Conservation (phyloP, 116 monocot species). For the Papilionanthe hybrid region DNA sequence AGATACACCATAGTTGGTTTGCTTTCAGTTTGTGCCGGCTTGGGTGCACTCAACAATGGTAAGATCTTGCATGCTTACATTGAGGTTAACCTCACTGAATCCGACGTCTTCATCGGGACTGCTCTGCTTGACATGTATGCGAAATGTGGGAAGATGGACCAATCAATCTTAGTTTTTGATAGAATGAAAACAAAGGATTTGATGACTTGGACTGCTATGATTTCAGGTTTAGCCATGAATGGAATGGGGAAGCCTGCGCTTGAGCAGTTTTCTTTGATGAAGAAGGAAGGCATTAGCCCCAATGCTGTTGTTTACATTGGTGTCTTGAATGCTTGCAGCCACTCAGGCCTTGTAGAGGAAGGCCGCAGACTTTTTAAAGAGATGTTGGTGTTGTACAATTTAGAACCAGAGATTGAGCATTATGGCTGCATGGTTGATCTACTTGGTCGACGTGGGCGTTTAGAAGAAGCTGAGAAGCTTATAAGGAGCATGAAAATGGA, state of each 20-base stretch:
- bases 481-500: slow-evolving; percentile 55
- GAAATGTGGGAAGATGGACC: slow-evolving; percentile 65
- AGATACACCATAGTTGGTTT: slow-evolving; percentile 53
- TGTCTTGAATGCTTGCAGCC: slow-evolving; percentile 73
- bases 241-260: slow-evolving; percentile 56
- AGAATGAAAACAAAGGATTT: slow-evolving; percentile 33
- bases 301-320: slow-evolving; percentile 55
- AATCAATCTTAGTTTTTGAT: slow-evolving; percentile 36
- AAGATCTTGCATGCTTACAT: slow-evolving; percentile 54
- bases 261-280: slow-evolving; percentile 52
- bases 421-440: slow-evolving; percentile 86
- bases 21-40: slow-evolving; percentile 58
- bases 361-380: slow-evolving; percentile 48
- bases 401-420: slow-evolving; percentile 79
- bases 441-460: slow-evolving; percentile 39
- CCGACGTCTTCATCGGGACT: slow-evolving; percentile 52
- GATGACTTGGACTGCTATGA: slow-evolving; percentile 30
- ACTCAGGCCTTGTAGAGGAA: slow-evolving; percentile 54
- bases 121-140: slow-evolving; percentile 79
- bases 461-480: slow-evolving; percentile 60
- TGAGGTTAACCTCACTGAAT: slow-evolving; percentile 18
- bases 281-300: slow-evolving; percentile 40
- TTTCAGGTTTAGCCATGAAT: slow-evolving; percentile 48
- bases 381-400: slow-evolving; percentile 37
- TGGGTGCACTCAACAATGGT: slow-evolving; percentile 45